These are phyloP conservation scores for Aegilops speltoides DNA, from an alignment of 176 grass and related monocot genomes.

Conservation along the genomic window DNA sequence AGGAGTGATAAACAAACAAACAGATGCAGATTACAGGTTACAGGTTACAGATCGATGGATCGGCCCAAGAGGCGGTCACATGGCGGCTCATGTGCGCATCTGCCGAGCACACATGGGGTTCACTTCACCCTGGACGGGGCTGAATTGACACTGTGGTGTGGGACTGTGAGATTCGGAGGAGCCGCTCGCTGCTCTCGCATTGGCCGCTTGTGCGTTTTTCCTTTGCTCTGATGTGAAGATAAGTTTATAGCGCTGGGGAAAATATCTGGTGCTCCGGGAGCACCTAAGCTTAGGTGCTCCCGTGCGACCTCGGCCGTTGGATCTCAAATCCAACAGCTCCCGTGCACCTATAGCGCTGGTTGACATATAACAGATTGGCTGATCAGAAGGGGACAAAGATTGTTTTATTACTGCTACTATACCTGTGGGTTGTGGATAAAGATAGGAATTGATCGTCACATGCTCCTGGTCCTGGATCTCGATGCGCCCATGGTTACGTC, in stretches of 20 bases:
- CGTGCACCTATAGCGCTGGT: not conserved
- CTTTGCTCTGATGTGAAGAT: not conserved
- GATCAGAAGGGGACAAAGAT: constrained; percentile 11
- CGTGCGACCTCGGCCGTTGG: too few species aligned
- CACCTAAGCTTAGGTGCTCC: too few species aligned
- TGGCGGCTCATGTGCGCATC: constrained; percentile 27
- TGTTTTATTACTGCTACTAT: not conserved
- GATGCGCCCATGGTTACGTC: constrained; percentile 3
- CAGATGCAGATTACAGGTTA: not conserved
- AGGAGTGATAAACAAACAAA: constrained; percentile 12
- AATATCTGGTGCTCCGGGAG: too few species aligned
- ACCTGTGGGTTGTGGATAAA: constrained; percentile 28
- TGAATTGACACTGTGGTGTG: constrained; percentile 6
- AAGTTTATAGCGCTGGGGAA: not conserved
- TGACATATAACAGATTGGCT: not conserved
- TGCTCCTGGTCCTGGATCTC: not conserved
- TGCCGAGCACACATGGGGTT: constrained; percentile 26
- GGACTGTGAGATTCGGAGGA: constrained; percentile 10
- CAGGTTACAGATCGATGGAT: not conserved
- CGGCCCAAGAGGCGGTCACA: constrained; percentile 17
- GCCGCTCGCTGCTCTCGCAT: not conserved
- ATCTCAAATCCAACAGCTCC: too few species aligned
- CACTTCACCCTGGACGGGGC: not conserved
- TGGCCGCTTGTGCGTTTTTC: not conserved
- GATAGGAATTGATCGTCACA: constrained; percentile 39